Evolutionary conservation across 768 basidiomycete species (phyloP), one percentile per base, ranked within the genome.

Genomic region (Flagelloscypha sp.): DNA sequence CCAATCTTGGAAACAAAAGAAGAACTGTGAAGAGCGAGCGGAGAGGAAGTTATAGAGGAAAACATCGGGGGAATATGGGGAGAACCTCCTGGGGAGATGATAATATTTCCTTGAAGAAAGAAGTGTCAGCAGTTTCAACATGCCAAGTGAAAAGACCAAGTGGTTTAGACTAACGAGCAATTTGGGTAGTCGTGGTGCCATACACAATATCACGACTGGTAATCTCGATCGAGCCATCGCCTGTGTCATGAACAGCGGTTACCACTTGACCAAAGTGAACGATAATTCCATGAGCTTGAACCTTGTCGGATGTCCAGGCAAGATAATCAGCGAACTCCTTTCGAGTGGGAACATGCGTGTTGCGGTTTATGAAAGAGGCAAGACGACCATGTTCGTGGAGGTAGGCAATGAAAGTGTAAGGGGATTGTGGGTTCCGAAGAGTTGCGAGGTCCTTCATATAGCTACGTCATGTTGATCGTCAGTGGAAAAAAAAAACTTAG

Each of bases 301-400:
- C 70, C 29, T 61, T 59, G 6, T 49, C 43, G 1, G 73, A 68
- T 7, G 68, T 70, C 71, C 71, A 74, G 7, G 62, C 47, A 12
- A 75, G 59, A 50, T 75, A 75, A 49, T 74, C 72, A 4, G 71
- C 57, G 38, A 65, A 73, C 41, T 75, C 73, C 37, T 64, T 65
- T 18, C 74, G 65, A 13, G 68, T 66, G 7, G 73, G 73, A 20
- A 66, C 61, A 27, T 61, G 68, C 10, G 65, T 67, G 2, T 66
- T 66, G 20, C 66, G 63, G 47, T 75, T 74, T 46, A 74, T 72
- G 57, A 74, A 76, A 23, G 62, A 52, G 18, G 67, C 42, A 24
- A 75, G 59, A 30, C 72, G 65, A 31, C 58, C 60, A 38, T 72
- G 61, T 33, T 61, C 62, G 38, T 72, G 66, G 35, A 75, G 56